phyloP scores from a whole-genome alignment of 2,329 filamentous ascomycete species.

The Paecilomyces sp. region DNA sequence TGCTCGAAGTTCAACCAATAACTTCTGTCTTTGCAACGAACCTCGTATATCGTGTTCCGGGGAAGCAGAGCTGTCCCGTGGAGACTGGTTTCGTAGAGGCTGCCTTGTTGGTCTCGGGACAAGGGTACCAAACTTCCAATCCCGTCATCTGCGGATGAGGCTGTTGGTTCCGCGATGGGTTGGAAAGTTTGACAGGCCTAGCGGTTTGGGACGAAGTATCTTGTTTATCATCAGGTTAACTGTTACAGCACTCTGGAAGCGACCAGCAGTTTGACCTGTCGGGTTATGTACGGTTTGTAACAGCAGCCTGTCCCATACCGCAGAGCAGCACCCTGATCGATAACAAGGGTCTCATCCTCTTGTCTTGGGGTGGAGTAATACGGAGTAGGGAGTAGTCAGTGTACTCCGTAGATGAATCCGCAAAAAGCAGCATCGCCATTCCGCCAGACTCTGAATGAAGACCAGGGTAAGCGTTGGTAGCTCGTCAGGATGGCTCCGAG shows the following conservation, averaged over 20 bases:
- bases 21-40: not conserved
- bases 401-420: not conserved
- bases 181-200: conserved; percentile 1
- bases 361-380: not conserved
- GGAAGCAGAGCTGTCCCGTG: not conserved
- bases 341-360: not conserved
- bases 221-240: not conserved
- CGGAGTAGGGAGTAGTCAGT: not conserved
- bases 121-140: not conserved
- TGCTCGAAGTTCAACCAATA: not conserved
- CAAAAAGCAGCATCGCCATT: not conserved
- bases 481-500: not conserved
- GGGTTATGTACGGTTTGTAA: not conserved
- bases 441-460: not conserved
- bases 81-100: not conserved
- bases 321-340: not conserved
- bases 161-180: not conserved
- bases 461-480: not conserved
- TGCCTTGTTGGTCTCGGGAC: not conserved
- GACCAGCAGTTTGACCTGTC: not conserved
- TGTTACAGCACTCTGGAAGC: no score
- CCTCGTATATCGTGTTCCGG: not conserved
- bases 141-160: not conserved
- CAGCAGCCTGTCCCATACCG: not conserved
- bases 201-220: conserved; percentile 1